Evolutionary conservation across 441 rosid species (phyloP).

Genomic region (Aquilaria agallochum): DNA sequence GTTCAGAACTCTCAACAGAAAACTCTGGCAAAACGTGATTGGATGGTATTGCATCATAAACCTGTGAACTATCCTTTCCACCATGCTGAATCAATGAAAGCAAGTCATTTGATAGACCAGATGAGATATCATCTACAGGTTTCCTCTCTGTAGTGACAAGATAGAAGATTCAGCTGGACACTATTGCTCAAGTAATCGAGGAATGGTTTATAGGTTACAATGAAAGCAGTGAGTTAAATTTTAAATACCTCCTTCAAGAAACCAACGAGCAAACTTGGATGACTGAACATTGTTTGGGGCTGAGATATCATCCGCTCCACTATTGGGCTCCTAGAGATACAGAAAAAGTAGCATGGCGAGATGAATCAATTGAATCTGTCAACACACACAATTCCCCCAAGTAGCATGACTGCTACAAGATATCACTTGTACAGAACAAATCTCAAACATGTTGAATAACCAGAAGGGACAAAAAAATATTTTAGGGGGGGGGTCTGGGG

Average conservation of each 20-base stretch:
- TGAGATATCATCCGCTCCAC: slow-evolving; percentile 41
- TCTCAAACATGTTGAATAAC: too few species aligned
- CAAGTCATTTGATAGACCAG: slow-evolving; percentile 54
- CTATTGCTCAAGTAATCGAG: slow-evolving; percentile 1
- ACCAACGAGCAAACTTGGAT: slow-evolving; percentile 92
- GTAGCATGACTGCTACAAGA: too few species aligned
- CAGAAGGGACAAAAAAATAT: too few species aligned
- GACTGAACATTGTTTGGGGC: slow-evolving; percentile 46
- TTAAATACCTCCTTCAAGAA: slow-evolving; percentile 79
- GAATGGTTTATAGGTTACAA: neutral
- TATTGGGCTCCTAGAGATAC: slow-evolving; percentile 40
- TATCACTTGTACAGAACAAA: too few species aligned
- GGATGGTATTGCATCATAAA: slow-evolving; percentile 34
- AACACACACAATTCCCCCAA: too few species aligned
- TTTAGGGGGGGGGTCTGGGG: neutral
- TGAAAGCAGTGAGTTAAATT: neutral
- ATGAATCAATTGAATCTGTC: too few species aligned
- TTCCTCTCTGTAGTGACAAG: slow-evolving; percentile 55
- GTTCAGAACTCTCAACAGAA: slow-evolving; percentile 40
- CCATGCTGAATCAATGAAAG: slow-evolving; percentile 78
- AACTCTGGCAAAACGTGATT: slow-evolving; percentile 25
- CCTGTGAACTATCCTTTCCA: slow-evolving; percentile 47
- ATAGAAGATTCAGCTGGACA: neutral
- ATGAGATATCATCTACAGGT: slow-evolving; percentile 35
- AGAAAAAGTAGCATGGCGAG: neutral